Evolutionary conservation across 108 stramenopile genomes (phyloP).

Genomic region (Aurantiochytrium sp.): DNA sequence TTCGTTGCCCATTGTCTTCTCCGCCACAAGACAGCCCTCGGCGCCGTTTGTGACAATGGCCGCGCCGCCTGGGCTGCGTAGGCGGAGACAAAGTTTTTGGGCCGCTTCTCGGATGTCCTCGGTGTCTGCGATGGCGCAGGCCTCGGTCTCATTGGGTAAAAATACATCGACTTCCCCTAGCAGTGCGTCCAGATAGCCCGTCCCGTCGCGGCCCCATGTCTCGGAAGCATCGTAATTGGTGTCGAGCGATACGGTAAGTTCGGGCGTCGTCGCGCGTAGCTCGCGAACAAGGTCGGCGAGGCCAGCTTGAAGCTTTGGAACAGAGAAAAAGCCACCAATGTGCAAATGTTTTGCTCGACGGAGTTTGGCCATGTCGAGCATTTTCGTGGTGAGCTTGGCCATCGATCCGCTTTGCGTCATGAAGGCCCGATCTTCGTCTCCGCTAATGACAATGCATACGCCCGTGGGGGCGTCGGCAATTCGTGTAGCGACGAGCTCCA

Average conservation of each 20-base stretch:
- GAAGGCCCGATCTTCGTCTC: background rate
- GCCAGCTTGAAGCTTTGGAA: background rate
- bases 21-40: background rate
- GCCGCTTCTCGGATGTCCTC: background rate
- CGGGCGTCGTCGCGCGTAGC: background rate
- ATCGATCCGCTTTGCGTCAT: background rate
- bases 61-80: background rate
- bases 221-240: background rate
- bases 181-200: background rate
- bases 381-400: background rate
- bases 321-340: background rate
- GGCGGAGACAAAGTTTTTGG: background rate
- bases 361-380: background rate
- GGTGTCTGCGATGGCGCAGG: background rate
- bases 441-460: background rate
- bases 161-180: background rate
- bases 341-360: background rate
- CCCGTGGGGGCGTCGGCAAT: background rate
- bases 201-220: background rate
- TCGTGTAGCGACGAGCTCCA: background rate
- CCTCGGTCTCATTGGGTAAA: background rate
- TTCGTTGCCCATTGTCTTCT: background rate
- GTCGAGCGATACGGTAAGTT: background rate
- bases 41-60: background rate
- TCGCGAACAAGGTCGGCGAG: background rate